phyloP scores from a whole-genome alignment of 176 grass and related monocot species.

The Rhipidocladum racemiflorum region DNA sequence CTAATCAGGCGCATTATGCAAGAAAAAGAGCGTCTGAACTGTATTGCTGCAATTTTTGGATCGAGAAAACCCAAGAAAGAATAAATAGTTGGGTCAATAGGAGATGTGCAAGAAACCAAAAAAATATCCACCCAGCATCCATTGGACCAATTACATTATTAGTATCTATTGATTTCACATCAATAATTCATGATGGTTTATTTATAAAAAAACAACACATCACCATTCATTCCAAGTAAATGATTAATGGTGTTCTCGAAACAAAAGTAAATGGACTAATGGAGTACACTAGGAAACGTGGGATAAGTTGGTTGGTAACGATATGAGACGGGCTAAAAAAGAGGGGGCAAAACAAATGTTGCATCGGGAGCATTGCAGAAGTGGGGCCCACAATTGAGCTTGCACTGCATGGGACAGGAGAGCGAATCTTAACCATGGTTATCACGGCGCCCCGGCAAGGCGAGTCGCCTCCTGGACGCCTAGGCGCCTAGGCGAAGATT shows the following conservation, averaged over 20 bases:
- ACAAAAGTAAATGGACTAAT: not conserved
- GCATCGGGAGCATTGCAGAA: not conserved
- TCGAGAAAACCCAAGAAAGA: not conserved
- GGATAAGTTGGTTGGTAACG: not conserved
- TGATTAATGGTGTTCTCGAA: not conserved
- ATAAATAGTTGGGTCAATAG: not conserved
- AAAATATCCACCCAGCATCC: not conserved
- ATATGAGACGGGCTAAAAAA: not conserved
- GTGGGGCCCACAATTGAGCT: not conserved
- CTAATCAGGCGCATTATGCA: not conserved
- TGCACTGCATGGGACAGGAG: not conserved
- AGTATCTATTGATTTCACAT: conserved; percentile 5
- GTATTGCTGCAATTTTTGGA: not conserved
- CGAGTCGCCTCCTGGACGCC: no score
- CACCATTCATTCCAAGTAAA: not conserved
- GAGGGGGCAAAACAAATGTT: not conserved
- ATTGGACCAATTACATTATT: not conserved
- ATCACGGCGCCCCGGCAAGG: no score
- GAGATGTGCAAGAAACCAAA: not conserved
- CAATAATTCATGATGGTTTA: not conserved
- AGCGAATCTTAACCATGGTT: no score
- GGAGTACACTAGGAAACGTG: not conserved
- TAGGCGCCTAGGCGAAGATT: no score
- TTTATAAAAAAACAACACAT: not conserved
- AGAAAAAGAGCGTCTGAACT: not conserved